Base-by-base conservation (phyloP, 306 rosid genomes). In the Morella rubra region DNA sequence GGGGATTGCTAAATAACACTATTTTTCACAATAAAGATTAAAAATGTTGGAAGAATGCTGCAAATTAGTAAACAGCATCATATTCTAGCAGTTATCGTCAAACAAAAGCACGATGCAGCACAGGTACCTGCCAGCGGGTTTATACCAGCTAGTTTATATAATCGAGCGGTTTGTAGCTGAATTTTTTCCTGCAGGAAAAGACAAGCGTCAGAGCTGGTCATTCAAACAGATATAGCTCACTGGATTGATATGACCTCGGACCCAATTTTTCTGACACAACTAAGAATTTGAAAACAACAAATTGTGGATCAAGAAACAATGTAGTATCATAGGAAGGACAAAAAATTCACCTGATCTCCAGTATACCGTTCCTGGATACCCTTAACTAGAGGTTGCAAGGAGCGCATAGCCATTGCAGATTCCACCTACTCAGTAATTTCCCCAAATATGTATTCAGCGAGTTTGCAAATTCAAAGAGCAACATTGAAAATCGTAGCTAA, bases 61-160 rank as follows among this genome's bases (percentile, higher is more conserved):
- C 41, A 44, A 18, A 51, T 41, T 19, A 10, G 27, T 10, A 58
- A 7, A 53, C 6, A 7, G n/a, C 18, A 18, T 18, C 8, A 16
- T 53, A 53, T 13, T 53, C 59, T 53, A 53, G 8, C n/a, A 22
- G 64, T 58, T 7, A 58, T 16, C 18, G 49, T 45, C 53, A 52
- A 71, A 79, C 37, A 37, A 76, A 64, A 61, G 56, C 52, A 41
- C 69, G 40, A 41, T 19, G 81, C 47, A 75, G 61, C 52, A 58
- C 44, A 10, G 73, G 80, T 81, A 96, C 99, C 99, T 82, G 99
- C 97, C n/a, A 96, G 72, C 27, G 99, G 98, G 86, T 96, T 96
- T 81, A 96, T 88, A 82, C 93, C 85, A 5, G 98, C 99, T 85
- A 93, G 71, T 78, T 91, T 96, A 87, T 92, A 96, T 77, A 96